Evolutionary conservation across 495 filamentous ascomycete genomes (phyloP), one percentile per base, ranked within the genome.

Genomic region (Hypoxylon cercidicola): DNA sequence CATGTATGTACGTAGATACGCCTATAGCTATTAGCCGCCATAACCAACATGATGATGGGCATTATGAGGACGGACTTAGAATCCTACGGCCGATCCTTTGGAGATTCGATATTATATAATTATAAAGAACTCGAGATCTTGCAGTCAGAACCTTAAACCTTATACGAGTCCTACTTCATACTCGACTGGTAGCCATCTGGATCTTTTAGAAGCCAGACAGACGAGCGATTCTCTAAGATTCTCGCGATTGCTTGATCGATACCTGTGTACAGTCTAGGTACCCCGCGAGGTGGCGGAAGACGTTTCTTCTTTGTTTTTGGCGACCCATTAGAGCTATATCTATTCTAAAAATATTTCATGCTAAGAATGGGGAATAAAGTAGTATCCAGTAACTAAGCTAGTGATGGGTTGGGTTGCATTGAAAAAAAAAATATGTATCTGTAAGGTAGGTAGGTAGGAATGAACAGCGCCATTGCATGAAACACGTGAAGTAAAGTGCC

Each of bases 291-390:
- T 40, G 45, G 45, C 35, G 15, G 35, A 12, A 13, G 44, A 19
- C 10, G 32, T 55, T 55, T 41, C 50, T 62, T n/a, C 21, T 47
- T 11, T 50, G n/a, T 46, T n/a, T 53, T 28, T 13, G 18, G 37
- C 30, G 35, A 44, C 56, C 37, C 0, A 40, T 18, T 20, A 37
- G 8, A 30, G 40, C 30, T 5, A 12, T 25, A 40, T 46, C 48
- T 61, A 47, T 61, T 55, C 59, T 39, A 18, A 62, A 32, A 47
- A 30, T 30, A 55, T 55, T 41, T 25, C 32, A 43, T 19, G 50
- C 6, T 46, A 15, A 13, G 12, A 18, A 23, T 18, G 41, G 23
- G 48, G 15, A 30, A 43, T 34, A 55, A n/a, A 43, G 57, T 51
- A 37, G 57, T 43, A 58, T 52, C 19, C 19, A 45, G 43, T 45